A percentile compares a stretch with the other conserved stretches of the same genome.
Evolutionary conservation across 257 asterid species (phyloP).

Genomic region (Craterostigma plantagineum): DNA sequence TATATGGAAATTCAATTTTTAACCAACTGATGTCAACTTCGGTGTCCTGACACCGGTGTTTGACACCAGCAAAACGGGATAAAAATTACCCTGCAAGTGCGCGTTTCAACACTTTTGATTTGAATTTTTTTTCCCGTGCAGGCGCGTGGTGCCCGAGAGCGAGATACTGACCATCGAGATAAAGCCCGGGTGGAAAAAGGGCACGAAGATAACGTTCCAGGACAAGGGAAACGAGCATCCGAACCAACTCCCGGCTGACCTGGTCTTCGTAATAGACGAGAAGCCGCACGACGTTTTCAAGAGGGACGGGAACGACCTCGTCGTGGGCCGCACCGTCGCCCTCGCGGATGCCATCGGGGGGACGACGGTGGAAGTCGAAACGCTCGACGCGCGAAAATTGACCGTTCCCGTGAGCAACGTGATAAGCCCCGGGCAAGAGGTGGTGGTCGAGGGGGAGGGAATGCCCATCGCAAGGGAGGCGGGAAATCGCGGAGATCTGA

Average conservation of each 20-base stretch:
- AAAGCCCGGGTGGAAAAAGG: constrained; percentile 90
- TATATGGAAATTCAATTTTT: no score
- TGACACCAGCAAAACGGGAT: no score
- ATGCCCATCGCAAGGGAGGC: constrained; percentile 67
- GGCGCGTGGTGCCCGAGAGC: constrained; percentile 32
- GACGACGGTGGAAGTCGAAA: constrained; percentile 19
- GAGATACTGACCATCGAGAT: constrained; percentile 58
- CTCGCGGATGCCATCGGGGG: constrained; percentile 68
- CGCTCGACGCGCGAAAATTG: constrained; percentile 36
- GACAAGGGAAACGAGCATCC: constrained; percentile 83
- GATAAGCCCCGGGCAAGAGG: constrained; percentile 34
- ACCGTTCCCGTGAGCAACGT: constrained; percentile 29
- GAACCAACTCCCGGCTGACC: constrained; percentile 71
- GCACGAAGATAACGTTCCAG: constrained; percentile 72
- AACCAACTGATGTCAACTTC: no score
- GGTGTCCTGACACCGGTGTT: no score
- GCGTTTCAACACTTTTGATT: no score
- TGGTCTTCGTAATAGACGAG: constrained; percentile 69
- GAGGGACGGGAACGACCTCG: constrained; percentile 62
- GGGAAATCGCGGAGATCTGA: constrained; percentile 44
- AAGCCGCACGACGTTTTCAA: constrained; percentile 51
- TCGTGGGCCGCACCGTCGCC: constrained; percentile 18
- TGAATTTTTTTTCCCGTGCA: constrained; percentile 7
- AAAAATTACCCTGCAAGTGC: no score
- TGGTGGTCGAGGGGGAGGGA: constrained; percentile 47